Conservation (phyloP, 202 grass and related monocot species). For the Carex arenaria region DNA sequence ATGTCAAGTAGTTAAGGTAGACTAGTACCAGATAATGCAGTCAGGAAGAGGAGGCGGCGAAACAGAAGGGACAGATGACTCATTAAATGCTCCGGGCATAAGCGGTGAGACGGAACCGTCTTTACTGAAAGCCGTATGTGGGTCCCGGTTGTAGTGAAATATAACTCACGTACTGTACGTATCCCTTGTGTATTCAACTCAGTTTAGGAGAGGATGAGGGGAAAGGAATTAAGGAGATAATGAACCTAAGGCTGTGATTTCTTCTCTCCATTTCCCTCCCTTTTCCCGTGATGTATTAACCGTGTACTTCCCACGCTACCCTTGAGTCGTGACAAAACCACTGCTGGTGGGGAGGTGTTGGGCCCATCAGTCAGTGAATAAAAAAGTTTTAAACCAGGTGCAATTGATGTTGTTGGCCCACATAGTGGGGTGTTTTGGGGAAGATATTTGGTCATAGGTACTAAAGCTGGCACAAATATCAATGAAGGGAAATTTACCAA, state of each 20-base stretch:
- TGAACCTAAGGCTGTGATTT: constrained; percentile 20
- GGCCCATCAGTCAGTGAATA: not conserved
- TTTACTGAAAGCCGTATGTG: not conserved
- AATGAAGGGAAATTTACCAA: not conserved
- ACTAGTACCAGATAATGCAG: not conserved
- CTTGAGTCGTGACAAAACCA: not conserved
- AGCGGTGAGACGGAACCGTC: not conserved
- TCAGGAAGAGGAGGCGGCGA: not conserved
- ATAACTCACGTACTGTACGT: not conserved
- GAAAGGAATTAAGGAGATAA: constrained; percentile 11
- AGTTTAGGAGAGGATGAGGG: not conserved
- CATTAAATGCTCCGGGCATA: not conserved
- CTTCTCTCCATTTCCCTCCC: not conserved
- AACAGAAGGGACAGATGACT: not conserved
- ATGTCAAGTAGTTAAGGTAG: not conserved
- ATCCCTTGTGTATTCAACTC: not conserved
- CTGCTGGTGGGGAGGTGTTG: not conserved
- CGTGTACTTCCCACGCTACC: not conserved
- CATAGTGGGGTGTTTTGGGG: constrained; percentile 8
- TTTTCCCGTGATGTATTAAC: constrained; percentile 19
- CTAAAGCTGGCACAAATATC: constrained; percentile 4
- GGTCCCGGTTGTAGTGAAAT: not conserved
- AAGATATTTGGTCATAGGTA: constrained; percentile 13
- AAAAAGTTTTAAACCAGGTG: not conserved
- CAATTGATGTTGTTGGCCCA: not conserved